Conservation (phyloP, 441 rosid species). For the Mallotus japonicus region DNA sequence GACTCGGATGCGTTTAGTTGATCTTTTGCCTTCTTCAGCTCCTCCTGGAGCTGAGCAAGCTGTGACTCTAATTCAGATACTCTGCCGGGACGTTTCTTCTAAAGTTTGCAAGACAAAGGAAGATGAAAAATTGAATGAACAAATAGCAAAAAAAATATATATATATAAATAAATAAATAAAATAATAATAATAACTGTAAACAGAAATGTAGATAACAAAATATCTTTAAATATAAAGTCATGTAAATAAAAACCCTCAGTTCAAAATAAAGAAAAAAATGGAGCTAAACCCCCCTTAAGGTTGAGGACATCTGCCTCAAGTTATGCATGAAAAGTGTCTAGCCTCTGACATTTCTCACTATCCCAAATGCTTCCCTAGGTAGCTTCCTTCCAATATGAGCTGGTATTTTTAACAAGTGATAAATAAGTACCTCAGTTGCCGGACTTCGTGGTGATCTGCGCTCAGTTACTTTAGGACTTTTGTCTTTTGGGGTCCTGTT, state of each 20-base stretch:
- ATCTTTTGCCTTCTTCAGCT: conserved; percentile 78
- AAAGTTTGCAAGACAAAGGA: conserved; percentile 22
- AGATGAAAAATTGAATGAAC: conserved; percentile 13
- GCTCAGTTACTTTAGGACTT: conserved; percentile 73
- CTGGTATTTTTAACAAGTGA: conserved; percentile 14
- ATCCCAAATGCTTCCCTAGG: not conserved
- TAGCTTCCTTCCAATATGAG: not conserved
- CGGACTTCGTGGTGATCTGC: conserved; percentile 66
- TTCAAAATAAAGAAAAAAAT: too few species aligned
- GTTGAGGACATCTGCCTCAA: not conserved
- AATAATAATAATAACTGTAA: not conserved
- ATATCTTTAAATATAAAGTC: not conserved
- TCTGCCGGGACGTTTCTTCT: conserved; percentile 70
- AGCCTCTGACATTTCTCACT: conserved; percentile 5
- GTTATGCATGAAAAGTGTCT: not conserved
- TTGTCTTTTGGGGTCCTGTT: conserved; percentile 64
- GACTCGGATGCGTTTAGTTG: conserved; percentile 69
- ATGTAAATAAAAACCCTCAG: not conserved
- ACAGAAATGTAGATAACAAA: not conserved
- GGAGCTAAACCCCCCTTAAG: not conserved
- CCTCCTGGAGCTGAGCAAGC: conserved; percentile 76
- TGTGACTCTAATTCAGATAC: conserved; percentile 70
- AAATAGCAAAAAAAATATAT: not conserved
- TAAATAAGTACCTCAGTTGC: conserved; percentile 58
- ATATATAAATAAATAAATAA: too few species aligned